A percentile compares a stretch with the other conserved stretches of the same genome.
Evolutionary conservation across 306 rosid species (phyloP).

Genomic region (Senna siamea): DNA sequence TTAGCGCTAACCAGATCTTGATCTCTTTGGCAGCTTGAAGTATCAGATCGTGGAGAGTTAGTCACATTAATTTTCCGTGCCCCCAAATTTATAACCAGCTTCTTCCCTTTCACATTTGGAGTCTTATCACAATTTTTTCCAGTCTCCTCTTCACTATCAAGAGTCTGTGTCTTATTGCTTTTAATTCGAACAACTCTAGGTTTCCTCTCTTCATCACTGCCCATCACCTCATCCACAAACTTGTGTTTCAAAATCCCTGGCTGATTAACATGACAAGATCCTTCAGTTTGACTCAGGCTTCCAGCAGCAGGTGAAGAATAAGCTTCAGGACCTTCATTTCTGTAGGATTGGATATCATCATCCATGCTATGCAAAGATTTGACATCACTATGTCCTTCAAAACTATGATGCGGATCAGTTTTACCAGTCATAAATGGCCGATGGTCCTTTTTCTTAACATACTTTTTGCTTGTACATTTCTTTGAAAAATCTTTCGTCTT

Average conservation of each 20-base stretch:
- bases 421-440: conserved; percentile 50
- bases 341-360: conserved; percentile 56
- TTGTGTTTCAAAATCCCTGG: conserved; percentile 75
- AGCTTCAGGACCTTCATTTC: conserved; percentile 62
- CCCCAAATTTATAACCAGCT: conserved; percentile 89
- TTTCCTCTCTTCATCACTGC: conserved; percentile 79
- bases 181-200: conserved; percentile 79
- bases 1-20: conserved; percentile 60
- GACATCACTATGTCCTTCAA: conserved; percentile 67
- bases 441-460: conserved; percentile 64
- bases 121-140: conserved; percentile 63
- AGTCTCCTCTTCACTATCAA: conserved; percentile 74
- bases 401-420: conserved; percentile 50
- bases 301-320: conserved; percentile 75
- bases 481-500: conserved; percentile 72
- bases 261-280: conserved; percentile 53
- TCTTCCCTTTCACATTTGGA: conserved; percentile 78
- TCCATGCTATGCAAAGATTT: conserved; percentile 62
- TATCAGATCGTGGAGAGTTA: conserved; percentile 83
- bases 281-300: conserved; percentile 69
- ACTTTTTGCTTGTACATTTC: conserved; percentile 66
- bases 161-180: conserved; percentile 59
- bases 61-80: conserved; percentile 84
- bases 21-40: conserved; percentile 84
- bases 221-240: conserved; percentile 95